phyloP scores from a whole-genome alignment of 1,284 basidiomycete species.

The Trichosporon faecale region DNA sequence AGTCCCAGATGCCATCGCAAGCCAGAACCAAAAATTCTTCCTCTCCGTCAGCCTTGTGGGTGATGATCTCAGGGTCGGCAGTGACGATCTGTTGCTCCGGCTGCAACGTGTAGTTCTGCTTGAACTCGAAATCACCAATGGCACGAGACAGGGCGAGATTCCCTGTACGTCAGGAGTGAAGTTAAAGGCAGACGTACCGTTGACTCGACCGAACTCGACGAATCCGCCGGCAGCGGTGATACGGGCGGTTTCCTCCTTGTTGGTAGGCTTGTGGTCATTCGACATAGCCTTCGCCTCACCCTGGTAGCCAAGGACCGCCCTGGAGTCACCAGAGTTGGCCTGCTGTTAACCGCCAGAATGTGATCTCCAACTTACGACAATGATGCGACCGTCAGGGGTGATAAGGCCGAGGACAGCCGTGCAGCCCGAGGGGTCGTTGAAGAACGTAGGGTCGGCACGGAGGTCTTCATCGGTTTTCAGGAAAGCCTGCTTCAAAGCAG shows the following conservation, averaged over 20 bases:
- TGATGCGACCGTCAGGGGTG: slow-evolving; percentile 67
- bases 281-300: slow-evolving; percentile 86
- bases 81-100: slow-evolving; percentile 95
- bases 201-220: slow-evolving; percentile 95
- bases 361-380: slow-evolving; percentile 64
- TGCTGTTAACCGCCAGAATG: slow-evolving; percentile 43
- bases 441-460: slow-evolving; percentile 77
- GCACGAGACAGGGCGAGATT: slow-evolving; percentile 95
- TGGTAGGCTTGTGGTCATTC: slow-evolving; percentile 93
- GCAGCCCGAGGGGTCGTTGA: slow-evolving; percentile 91
- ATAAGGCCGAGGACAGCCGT: slow-evolving; percentile 88
- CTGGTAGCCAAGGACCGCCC: slow-evolving; percentile 81
- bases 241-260: slow-evolving; percentile 78
- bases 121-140: slow-evolving; percentile 98
- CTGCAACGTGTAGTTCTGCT: slow-evolving; percentile 77
- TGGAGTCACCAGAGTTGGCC: slow-evolving; percentile 98
- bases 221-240: slow-evolving; percentile 94
- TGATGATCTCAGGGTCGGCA: slow-evolving; percentile 84
- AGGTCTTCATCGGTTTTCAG: slow-evolving; percentile 93
- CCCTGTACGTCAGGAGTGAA: slow-evolving; percentile 56
- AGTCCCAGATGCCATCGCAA: slow-evolving; percentile 99
- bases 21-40: slow-evolving; percentile 96
- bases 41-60: slow-evolving; percentile 75
- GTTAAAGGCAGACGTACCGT: slow-evolving; percentile 62
- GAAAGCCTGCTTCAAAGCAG: slow-evolving; percentile 83